Evolutionary conservation across 2,329 filamentous ascomycete genomes (phyloP), one percentile per base, ranked within the genome.

Genomic region (Botrytis hyacinthi): DNA sequence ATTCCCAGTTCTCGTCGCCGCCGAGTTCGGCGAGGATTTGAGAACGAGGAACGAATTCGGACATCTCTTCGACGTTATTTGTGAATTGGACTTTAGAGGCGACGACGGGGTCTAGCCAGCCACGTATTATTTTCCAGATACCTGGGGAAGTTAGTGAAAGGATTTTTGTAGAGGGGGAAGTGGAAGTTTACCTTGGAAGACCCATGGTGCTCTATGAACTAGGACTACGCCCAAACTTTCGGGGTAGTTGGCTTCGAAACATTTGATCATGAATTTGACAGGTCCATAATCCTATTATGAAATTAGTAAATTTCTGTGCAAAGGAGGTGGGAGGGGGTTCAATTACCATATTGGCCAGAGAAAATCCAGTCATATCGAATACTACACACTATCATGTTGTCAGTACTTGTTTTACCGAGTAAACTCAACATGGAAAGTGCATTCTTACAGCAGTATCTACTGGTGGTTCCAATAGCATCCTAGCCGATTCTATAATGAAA

Each of bases 261-360:
- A 97, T 83, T 97, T 97, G 83, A 99, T 98, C 92, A 99, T 98
- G 84, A 98, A 99, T 80, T 97, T 99, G 73, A 99, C 93, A 1
- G 96, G 95, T 0, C 93, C 89, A 82, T 98, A 98, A 82, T 99
- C 96, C 90, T 92, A 73, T 20, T 16, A 29, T 22, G 22, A 59
- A 48, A 73, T 82, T 51, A 80, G 79, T 51, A 29, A 71, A 60
- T 5, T 32, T 22, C 42, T 51, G 42, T 14, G n/a, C 14, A 9
- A 48, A 44, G 62, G 9, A 40, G 10, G 37, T 40, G 51, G 40
- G 26, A 63, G 51, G 51, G 42, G 20, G n/a, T 22, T 29, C 26
- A 78, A 85, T 80, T 83, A 91, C 90, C 96, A 99, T 98, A 83
- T 99, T 99, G 26, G 95, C 92, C 84, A 98, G 87, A 29, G 92